phyloP scores from a whole-genome alignment of 2,329 filamentous ascomycete species.

The Paramyrothecium sp. region DNA sequence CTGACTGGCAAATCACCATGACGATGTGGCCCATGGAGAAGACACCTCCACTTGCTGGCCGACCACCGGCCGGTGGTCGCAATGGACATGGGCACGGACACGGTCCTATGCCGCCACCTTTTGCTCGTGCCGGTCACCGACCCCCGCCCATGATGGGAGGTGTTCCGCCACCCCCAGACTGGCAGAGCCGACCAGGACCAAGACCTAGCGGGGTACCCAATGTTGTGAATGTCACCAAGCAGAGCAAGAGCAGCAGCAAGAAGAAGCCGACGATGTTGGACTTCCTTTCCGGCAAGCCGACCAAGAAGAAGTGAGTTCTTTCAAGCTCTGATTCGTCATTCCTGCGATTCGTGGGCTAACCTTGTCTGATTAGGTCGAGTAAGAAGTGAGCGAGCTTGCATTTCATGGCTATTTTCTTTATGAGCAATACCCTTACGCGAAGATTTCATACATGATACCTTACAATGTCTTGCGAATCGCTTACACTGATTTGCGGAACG shows the following conservation, averaged over 20 bases:
- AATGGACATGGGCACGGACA: slow-evolving; percentile 4
- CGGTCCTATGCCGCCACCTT: not conserved
- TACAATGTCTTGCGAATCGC: not conserved
- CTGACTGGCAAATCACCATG: slow-evolving; percentile 59
- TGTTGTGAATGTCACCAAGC: slow-evolving; percentile 17
- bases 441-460: slow-evolving; percentile 15
- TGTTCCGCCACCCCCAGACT: slow-evolving; percentile 14
- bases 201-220: slow-evolving; percentile 10
- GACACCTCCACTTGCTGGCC: slow-evolving; percentile 21
- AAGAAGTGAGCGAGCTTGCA: slow-evolving; percentile 17
- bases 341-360: slow-evolving; percentile 5
- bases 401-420: not conserved
- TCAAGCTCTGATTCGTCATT: not conserved
- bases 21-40: slow-evolving; percentile 60
- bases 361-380: slow-evolving; percentile 9
- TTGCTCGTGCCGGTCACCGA: not conserved
- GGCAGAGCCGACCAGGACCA: slow-evolving; percentile 1
- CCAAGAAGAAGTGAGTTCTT: slow-evolving; percentile 27
- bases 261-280: slow-evolving; percentile 20
- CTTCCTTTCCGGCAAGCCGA: slow-evolving; percentile 25
- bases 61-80: slow-evolving; percentile 14
- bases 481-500: not conserved
- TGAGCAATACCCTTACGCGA: slow-evolving; percentile 11
- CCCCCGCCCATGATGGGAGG: slow-evolving; percentile 9
- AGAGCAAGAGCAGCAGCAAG: slow-evolving; percentile 15